phyloP scores from a whole-genome alignment of 129 eudicot genomes.

The Arctium minus region DNA sequence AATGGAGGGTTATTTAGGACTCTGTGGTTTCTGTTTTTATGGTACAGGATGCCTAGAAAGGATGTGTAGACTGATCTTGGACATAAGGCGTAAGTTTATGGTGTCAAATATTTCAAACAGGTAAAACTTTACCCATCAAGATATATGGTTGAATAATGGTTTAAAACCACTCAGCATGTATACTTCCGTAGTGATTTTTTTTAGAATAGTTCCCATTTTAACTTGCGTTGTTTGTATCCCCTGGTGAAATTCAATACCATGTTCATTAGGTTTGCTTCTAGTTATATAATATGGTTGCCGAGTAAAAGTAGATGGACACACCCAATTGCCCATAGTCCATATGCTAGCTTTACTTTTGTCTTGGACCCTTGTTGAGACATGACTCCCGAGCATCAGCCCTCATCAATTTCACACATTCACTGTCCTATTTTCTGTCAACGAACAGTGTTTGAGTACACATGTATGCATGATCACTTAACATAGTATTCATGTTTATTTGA shows the following conservation, averaged over 20 bases:
- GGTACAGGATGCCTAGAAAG: constrained; percentile 56
- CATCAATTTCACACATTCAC: too few relatives aligned
- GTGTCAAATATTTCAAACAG: constrained; percentile 9
- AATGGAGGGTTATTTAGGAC: constrained; percentile 84
- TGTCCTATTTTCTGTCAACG: too few relatives aligned
- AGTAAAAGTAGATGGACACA: too few relatives aligned
- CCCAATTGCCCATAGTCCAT: too few relatives aligned
- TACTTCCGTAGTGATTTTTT: background rate
- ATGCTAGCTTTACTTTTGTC: too few relatives aligned
- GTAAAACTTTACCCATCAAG: constrained; percentile 8
- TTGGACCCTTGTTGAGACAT: background rate
- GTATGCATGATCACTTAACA: too few relatives aligned
- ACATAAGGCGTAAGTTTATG: constrained; percentile 7
- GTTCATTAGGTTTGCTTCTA: background rate
- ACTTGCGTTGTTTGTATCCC: background rate
- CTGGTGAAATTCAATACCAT: background rate
- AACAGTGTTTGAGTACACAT: too few relatives aligned
- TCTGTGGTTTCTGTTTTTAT: constrained; percentile 56
- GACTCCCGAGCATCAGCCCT: too few relatives aligned
- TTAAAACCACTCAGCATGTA: background rate
- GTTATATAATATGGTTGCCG: background rate
- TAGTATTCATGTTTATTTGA: too few relatives aligned
- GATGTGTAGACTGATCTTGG: constrained; percentile 23
- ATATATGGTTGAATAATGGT: background rate
- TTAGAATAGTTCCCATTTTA: background rate